Conservation (phyloP, 2,329 filamentous ascomycete species). For the Alternaria gansuensis region DNA sequence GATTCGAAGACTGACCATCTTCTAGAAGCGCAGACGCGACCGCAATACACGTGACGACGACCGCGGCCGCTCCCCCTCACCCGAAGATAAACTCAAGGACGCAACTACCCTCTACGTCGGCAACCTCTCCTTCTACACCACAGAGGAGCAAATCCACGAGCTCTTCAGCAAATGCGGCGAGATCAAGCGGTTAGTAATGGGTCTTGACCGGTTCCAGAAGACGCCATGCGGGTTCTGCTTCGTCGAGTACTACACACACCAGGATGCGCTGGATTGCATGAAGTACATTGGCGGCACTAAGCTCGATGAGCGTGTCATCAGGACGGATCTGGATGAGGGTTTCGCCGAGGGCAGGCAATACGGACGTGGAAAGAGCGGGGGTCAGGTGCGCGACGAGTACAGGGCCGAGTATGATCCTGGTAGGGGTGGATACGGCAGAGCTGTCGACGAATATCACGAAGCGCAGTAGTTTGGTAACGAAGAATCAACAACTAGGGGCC, state of each 20-base stretch:
- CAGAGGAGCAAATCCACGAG: slow-evolving; percentile 98
- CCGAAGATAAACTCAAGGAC: slow-evolving; percentile 81
- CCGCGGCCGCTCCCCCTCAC: slow-evolving; percentile 61
- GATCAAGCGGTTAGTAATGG: slow-evolving; percentile 98
- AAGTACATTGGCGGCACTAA: slow-evolving; percentile 99
- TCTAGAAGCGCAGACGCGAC: slow-evolving; percentile 76
- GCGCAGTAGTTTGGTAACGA: slow-evolving; percentile 16
- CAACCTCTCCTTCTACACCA: slow-evolving; percentile 98
- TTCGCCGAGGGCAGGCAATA: slow-evolving; percentile 97
- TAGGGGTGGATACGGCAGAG: slow-evolving; percentile 85
- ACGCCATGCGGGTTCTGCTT: slow-evolving; percentile 99
- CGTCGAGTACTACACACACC: slow-evolving; percentile 98
- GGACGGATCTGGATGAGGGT: slow-evolving; percentile 93
- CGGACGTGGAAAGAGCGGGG: slow-evolving; percentile 91
- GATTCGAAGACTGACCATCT: slow-evolving; percentile 21
- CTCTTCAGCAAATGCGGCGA: slow-evolving; percentile 94
- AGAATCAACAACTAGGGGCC: not conserved
- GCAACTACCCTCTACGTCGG: slow-evolving; percentile 97
- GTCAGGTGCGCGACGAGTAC: slow-evolving; percentile 97
- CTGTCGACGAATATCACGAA: slow-evolving; percentile 54
- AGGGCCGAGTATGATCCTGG: slow-evolving; percentile 96
- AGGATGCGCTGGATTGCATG: slow-evolving; percentile 96
- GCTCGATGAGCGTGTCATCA: slow-evolving; percentile 94
- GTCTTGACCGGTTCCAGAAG: slow-evolving; percentile 94
- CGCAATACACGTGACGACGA: slow-evolving; percentile 66